Percentiles rank a stretch among this genome's conserved stretches.
Evolutionary conservation across 2,329 filamentous ascomycete species (phyloP).

Genomic region (Didymella pinodella): DNA sequence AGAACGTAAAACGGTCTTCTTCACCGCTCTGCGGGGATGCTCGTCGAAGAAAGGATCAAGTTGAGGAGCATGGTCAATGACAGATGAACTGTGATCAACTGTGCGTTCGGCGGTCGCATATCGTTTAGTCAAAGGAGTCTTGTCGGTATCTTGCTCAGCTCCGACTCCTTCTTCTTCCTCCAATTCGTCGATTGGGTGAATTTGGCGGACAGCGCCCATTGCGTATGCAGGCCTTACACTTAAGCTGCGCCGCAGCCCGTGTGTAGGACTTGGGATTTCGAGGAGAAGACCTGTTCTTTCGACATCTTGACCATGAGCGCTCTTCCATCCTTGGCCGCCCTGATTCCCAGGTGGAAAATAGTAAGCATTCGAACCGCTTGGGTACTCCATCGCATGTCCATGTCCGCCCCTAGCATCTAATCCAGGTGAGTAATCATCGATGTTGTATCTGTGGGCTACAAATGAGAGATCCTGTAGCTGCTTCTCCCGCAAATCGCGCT

Average conservation of each 20-base stretch:
- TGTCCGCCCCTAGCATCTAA: slow-evolving; percentile 52
- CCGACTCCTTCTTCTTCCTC: slow-evolving; percentile 58
- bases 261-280: slow-evolving; percentile 58
- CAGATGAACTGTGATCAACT: slow-evolving; percentile 28
- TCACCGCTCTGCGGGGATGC: slow-evolving; percentile 37
- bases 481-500: slow-evolving; percentile 60
- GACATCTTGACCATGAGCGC: slow-evolving; percentile 45
- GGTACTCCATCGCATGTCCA: slow-evolving; percentile 49
- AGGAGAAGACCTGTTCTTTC: slow-evolving; percentile 58
- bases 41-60: slow-evolving; percentile 55
- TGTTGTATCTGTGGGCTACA: slow-evolving; percentile 57
- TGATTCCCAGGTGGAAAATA: slow-evolving; percentile 36
- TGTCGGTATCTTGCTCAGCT: slow-evolving; percentile 31
- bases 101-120: slow-evolving; percentile 39
- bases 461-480: slow-evolving; percentile 62
- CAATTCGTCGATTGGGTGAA: slow-evolving; percentile 69
- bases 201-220: slow-evolving; percentile 60
- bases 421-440: slow-evolving; percentile 48
- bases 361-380: slow-evolving; percentile 38
- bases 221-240: slow-evolving; percentile 54
- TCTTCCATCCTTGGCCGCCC: slow-evolving; percentile 45
- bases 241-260: slow-evolving; percentile 55
- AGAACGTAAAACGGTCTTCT: slow-evolving; percentile 36
- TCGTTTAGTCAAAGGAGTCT: slow-evolving; percentile 23
- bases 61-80: slow-evolving; percentile 42